These are phyloP conservation scores for Neurospora sp. DNA, from an alignment of 2,329 filamentous ascomycete genomes.

Conservation along the genomic window DNA sequence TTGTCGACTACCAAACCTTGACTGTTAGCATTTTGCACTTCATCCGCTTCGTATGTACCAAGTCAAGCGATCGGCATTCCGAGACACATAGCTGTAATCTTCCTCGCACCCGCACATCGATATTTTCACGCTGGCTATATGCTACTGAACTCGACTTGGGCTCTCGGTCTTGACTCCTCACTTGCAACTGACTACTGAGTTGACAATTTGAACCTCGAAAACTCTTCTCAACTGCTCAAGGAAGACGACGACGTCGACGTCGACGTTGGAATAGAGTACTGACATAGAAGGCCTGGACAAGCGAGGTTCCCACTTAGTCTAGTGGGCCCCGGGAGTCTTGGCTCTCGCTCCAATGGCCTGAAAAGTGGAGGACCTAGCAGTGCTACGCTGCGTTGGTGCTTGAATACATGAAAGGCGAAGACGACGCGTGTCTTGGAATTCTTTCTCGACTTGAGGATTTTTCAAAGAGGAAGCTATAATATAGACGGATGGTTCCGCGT, in stretches of 20 bases:
- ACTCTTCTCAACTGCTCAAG: background rate
- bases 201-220: background rate
- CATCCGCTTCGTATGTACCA: too few relatives aligned
- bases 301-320: background rate
- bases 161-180: too few relatives aligned
- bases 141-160: too few relatives aligned
- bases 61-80: too few relatives aligned
- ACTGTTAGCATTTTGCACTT: too few relatives aligned
- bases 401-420: background rate
- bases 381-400: background rate
- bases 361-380: background rate
- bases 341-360: background rate
- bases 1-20: too few relatives aligned
- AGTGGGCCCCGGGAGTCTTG: background rate
- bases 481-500: background rate
- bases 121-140: too few relatives aligned
- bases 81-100: too few relatives aligned
- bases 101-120: too few relatives aligned
- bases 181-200: background rate
- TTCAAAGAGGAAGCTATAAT: too few relatives aligned
- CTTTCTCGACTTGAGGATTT: background rate
- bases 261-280: background rate
- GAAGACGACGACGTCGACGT: background rate
- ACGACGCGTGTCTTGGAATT: background rate
- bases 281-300: background rate